Base-by-base conservation (phyloP, 2,329 filamentous ascomycete species). In the Xylariaceae sp. region DNA sequence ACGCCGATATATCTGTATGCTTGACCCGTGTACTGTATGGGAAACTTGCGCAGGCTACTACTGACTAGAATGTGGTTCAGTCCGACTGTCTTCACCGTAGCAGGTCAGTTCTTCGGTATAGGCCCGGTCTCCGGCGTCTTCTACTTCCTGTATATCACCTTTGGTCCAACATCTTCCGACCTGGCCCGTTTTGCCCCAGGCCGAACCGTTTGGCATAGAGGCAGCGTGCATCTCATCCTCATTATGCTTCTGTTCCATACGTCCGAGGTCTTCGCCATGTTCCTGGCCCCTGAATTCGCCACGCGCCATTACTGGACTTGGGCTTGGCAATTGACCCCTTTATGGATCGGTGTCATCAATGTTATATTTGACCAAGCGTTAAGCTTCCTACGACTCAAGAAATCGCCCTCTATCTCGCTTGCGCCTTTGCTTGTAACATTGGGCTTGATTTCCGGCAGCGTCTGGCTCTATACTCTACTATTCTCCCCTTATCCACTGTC, bases 241-340 rank as follows among this genome's bases (percentile, higher is more conserved):
- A 41, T 60, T 32, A 14, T 63, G 12, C 48, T 63, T 7, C 21
- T 16, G 14, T 23, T 65, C 18, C 62, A 63, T 48, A 56, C 50
- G 7, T 46, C 45, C 26, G 40, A 57, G 40, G 43, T 63, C 5
- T 44, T 56, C 2, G 37, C 42, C 14, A 46, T 37, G n/a, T 61
- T 56, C 42, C 44, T 57, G 2, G 40, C 55, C 2, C 52, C 55
- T 2, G 52, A 61, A 7, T 41, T 32, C 9, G 40, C 26, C 18
- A 54, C 44, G 18, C 57, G 59, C 6, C 56, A 63, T 26, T 60
- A 54, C n/a, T 61, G 59, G 59, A 41, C 50, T 7, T 61, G 59
- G 56, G 56, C 54, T 12, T 63, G 61, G 59, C 61, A 63, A 46
- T 23, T 56, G 46, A 42, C 47, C 5, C 59, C 59, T 12, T 12